Evolutionary conservation across 805 yeast genomes (phyloP).

Genomic region (fission yeast (Schizosaccharomyces pombe)): DNA sequence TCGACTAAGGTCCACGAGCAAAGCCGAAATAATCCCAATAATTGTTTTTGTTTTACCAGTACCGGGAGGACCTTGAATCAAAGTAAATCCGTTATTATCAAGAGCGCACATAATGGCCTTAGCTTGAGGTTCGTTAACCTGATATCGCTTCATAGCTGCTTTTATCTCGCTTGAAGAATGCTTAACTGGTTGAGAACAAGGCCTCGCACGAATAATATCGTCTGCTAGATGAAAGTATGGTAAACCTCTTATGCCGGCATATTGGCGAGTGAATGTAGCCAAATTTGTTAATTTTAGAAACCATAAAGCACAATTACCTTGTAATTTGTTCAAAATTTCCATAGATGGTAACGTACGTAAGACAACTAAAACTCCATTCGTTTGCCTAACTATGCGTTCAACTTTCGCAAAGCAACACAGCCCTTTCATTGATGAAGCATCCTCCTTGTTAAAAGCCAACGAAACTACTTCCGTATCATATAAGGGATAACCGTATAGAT

Average conservation of each 20-base stretch:
- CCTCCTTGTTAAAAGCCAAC: neutral
- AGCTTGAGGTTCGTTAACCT: slow-evolving; percentile 76
- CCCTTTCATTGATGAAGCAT: slow-evolving; percentile 7
- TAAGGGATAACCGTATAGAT: slow-evolving; percentile 28
- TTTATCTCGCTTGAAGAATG: slow-evolving; percentile 15
- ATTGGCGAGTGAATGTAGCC: slow-evolving; percentile 87
- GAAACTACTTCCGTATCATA: slow-evolving; percentile 51
- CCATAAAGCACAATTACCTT: slow-evolving; percentile 39
- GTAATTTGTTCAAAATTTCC: slow-evolving; percentile 28
- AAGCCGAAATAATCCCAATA: slow-evolving; percentile 68
- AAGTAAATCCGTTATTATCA: slow-evolving; percentile 47
- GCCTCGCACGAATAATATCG: slow-evolving; percentile 41
- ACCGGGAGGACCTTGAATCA: slow-evolving; percentile 96
- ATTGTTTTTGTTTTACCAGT: slow-evolving; percentile 93
- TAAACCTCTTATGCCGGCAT: slow-evolving; percentile 55
- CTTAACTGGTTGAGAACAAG: slow-evolving; percentile 14
- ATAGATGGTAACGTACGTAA: slow-evolving; percentile 33
- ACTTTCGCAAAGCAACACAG: slow-evolving; percentile 59
- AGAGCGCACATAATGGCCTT: slow-evolving; percentile 60
- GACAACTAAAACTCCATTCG: slow-evolving; percentile 52
- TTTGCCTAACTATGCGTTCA: slow-evolving; percentile 33
- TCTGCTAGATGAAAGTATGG: slow-evolving; percentile 57
- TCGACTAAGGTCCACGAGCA: slow-evolving; percentile 16
- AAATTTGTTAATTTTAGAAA: slow-evolving; percentile 56
- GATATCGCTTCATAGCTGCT: slow-evolving; percentile 21